phyloP scores from a whole-genome alignment of 345 rosid species.

The Salix purpurea region DNA sequence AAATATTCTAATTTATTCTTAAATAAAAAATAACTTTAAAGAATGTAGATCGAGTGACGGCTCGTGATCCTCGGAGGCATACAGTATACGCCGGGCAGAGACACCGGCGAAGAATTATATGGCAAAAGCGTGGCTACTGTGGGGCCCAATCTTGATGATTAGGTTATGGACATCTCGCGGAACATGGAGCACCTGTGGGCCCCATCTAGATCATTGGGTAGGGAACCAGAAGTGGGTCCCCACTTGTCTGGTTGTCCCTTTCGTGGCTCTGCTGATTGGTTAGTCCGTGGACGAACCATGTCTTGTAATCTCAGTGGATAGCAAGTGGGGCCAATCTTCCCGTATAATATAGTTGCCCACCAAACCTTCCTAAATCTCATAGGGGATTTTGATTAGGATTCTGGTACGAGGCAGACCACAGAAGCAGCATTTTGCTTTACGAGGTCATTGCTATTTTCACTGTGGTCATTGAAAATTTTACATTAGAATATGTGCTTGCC shows the following conservation, averaged over 20 bases:
- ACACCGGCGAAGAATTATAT: slow-evolving; percentile 1
- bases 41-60: not conserved
- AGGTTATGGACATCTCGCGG: slow-evolving; percentile 27
- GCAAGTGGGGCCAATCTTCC: slow-evolving; percentile 17
- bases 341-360: not conserved
- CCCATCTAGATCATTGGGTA: slow-evolving; percentile 50
- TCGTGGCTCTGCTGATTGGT: slow-evolving; percentile 22
- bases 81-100: not conserved
- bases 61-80: not conserved
- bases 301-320: slow-evolving; percentile 29
- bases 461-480: not conserved
- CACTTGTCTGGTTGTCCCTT: slow-evolving; percentile 44
- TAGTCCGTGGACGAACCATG: slow-evolving; percentile 6
- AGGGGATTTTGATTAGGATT: not conserved
- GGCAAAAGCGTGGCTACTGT: slow-evolving; percentile 12
- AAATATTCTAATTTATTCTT: no score
- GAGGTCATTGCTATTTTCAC: not conserved
- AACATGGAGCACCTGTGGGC: slow-evolving; percentile 26
- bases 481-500: slow-evolving; percentile 3
- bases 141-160: slow-evolving; percentile 15
- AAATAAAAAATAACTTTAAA: no score
- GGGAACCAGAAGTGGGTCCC: slow-evolving; percentile 47
- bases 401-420: not conserved
- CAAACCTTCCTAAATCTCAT: not conserved
- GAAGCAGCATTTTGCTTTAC: not conserved